Evolutionary conservation across 2,329 filamentous ascomycete species (phyloP).

Genomic region (Graphiopsis chlorocephala): DNA sequence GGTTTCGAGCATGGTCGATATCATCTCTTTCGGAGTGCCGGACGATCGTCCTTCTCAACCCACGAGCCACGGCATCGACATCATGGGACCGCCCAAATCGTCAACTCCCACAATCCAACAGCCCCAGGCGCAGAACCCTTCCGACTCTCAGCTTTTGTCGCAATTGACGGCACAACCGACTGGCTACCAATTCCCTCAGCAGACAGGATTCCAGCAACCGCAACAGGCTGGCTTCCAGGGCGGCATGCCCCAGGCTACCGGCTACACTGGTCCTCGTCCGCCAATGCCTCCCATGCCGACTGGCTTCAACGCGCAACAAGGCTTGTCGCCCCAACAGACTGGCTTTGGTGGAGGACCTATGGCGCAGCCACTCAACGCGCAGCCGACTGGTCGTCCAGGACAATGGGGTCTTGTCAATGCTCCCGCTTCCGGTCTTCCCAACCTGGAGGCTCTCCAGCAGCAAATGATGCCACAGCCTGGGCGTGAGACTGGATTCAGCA

Average conservation of each 20-base stretch:
- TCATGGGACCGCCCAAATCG: slow-evolving; percentile 53
- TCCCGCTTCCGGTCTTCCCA: slow-evolving; percentile 82
- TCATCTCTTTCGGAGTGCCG: slow-evolving; percentile 89
- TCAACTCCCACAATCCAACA: slow-evolving; percentile 47
- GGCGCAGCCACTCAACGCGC: slow-evolving; percentile 70
- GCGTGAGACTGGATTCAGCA: slow-evolving; percentile 82
- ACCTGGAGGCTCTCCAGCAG: slow-evolving; percentile 86
- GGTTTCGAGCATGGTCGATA: slow-evolving; percentile 99
- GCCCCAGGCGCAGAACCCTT: slow-evolving; percentile 61
- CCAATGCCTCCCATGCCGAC: slow-evolving; percentile 83
- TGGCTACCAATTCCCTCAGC: slow-evolving; percentile 56
- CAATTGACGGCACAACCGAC: slow-evolving; percentile 55
- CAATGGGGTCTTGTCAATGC: slow-evolving; percentile 99
- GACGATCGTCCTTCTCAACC: slow-evolving; percentile 58
- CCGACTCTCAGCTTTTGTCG: slow-evolving; percentile 61
- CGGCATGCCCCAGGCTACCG: slow-evolving; percentile 68
- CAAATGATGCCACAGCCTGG: slow-evolving; percentile 98
- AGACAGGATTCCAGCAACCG: slow-evolving; percentile 53
- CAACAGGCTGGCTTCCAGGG: slow-evolving; percentile 52
- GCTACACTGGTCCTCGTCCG: slow-evolving; percentile 75
- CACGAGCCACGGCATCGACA: slow-evolving; percentile 66
- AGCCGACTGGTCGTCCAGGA: slow-evolving; percentile 87
- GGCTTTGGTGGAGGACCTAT: slow-evolving; percentile 61
- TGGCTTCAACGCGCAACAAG: slow-evolving; percentile 59
- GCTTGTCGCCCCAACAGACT: slow-evolving; percentile 59